phyloP scores from a whole-genome alignment of 2,329 filamentous ascomycete species.

The Thelonectria olida region DNA sequence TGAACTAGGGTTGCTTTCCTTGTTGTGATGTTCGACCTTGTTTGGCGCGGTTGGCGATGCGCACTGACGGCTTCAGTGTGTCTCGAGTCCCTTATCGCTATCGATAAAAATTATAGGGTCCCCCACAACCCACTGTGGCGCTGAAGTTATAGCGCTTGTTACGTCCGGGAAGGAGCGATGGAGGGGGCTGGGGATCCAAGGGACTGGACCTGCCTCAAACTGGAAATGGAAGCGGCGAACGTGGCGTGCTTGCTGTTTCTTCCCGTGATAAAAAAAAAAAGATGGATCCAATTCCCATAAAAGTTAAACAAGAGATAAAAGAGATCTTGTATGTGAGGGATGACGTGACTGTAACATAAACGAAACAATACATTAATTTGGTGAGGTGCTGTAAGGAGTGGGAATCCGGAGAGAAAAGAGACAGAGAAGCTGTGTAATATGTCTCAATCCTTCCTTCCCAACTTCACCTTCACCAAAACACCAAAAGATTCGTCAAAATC shows the following conservation, averaged over 20 bases:
- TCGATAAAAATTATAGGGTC: background rate
- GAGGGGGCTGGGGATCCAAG: background rate
- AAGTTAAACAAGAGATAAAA: too few species aligned
- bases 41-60: background rate
- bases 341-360: too few species aligned
- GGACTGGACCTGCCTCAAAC: background rate
- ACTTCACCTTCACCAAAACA: conserved; percentile 42
- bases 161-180: background rate
- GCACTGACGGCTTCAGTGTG: background rate
- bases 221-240: background rate
- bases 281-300: too few species aligned
- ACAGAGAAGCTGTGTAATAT: too few species aligned
- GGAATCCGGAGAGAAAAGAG: too few species aligned
- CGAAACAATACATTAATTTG: too few species aligned
- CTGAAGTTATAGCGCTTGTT: background rate
- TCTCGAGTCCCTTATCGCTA: background rate
- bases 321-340: too few species aligned
- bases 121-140: background rate
- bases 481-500: conserved; percentile 51
- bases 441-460: background rate
- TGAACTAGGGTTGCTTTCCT: background rate
- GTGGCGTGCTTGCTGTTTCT: background rate
- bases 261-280: too few species aligned
- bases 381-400: too few species aligned
- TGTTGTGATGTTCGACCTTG: background rate